Evolutionary conservation across 441 rosid species (phyloP), one percentile per base, ranked within the genome.

Genomic region (Erodium moschatum): DNA sequence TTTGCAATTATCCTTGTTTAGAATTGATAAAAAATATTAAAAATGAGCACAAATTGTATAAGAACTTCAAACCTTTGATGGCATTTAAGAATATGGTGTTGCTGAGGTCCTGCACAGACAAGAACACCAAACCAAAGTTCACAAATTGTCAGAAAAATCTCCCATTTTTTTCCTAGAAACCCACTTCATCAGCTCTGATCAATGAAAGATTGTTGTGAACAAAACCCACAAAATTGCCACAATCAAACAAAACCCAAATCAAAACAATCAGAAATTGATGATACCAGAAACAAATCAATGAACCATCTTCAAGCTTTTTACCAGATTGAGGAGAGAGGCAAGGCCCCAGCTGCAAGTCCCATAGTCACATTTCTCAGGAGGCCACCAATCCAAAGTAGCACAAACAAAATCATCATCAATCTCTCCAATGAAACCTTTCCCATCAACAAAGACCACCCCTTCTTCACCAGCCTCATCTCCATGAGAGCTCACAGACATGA

Each of bases 331-430:
- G 50, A 94, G 85, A 70, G 97, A 90, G 73, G 97, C 89, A 70
- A 73, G 87, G 69, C 74, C 92, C 99, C 99, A 94, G 68, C 85
- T 81, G 76, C 97, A 94, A 65, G 88, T 87, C 20, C 91, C 99
- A 74, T 94, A 94, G 72, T 94, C 97, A 76, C 99, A 94, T 86
- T 94, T 94, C 85, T 91, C 87, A 66, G 97, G 97, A 64, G 99
- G 94, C 99, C 97, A 94, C 99, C 99, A 94, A 69, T 94, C 99
- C 75, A 91, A 73, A 65, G 97, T 94, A 40, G 97, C 97, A 71
- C 97, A 91, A 64, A 94, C 78, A 75, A 85, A 94, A 83, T 94
- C 92, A 54, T 91, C 90, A 63, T 91, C 99, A 58, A 79, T 82
- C 78, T 56, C 77, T 66, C 87, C 97, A 76, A 88, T 87, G 83